These are phyloP conservation scores for Myochromella boudieri DNA, from an alignment of 768 basidiomycete genomes.

Conservation along the genomic window DNA sequence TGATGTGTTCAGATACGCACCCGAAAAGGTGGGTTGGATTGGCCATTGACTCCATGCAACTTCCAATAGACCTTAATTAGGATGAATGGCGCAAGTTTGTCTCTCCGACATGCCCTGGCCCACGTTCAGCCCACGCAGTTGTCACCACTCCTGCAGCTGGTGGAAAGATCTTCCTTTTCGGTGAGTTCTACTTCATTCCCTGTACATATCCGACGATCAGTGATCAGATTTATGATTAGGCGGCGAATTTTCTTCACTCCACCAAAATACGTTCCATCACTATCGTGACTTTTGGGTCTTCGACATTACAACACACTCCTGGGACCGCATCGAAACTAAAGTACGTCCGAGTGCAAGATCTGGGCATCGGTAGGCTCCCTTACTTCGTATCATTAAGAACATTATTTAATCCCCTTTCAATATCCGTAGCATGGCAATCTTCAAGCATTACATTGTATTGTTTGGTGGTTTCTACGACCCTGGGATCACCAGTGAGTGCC, in stretches of 20 bases:
- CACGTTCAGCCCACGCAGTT: slow-evolving; percentile 84
- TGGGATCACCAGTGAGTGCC: slow-evolving; percentile 67
- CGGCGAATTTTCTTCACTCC: slow-evolving; percentile 83
- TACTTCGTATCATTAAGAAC: too few species aligned
- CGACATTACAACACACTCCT: slow-evolving; percentile 72
- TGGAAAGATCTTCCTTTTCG: slow-evolving; percentile 84
- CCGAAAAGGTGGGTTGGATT: slow-evolving; percentile 59
- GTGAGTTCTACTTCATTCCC: slow-evolving; percentile 32
- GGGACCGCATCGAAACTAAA: slow-evolving; percentile 91
- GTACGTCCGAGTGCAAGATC: slow-evolving; percentile 75
- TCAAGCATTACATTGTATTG: slow-evolving; percentile 84
- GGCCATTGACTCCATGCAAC: not conserved
- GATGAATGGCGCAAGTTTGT: slow-evolving; percentile 90
- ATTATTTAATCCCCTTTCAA: not conserved
- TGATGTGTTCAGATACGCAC: slow-evolving; percentile 83
- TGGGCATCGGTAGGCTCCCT: slow-evolving; percentile 65
- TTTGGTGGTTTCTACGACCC: slow-evolving; percentile 94
- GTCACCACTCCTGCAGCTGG: slow-evolving; percentile 74
- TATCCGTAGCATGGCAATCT: slow-evolving; percentile 70
- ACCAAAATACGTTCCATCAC: slow-evolving; percentile 85
- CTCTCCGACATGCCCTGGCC: slow-evolving; percentile 83
- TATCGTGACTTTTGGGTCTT: slow-evolving; percentile 91
- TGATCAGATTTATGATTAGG: slow-evolving; percentile 34
- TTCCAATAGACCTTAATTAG: slow-evolving; percentile 27
- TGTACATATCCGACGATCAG: not conserved